Evolutionary conservation across 2,329 filamentous ascomycete genomes (phyloP), one percentile per base, ranked within the genome.

Genomic region (Trichoderma breve): DNA sequence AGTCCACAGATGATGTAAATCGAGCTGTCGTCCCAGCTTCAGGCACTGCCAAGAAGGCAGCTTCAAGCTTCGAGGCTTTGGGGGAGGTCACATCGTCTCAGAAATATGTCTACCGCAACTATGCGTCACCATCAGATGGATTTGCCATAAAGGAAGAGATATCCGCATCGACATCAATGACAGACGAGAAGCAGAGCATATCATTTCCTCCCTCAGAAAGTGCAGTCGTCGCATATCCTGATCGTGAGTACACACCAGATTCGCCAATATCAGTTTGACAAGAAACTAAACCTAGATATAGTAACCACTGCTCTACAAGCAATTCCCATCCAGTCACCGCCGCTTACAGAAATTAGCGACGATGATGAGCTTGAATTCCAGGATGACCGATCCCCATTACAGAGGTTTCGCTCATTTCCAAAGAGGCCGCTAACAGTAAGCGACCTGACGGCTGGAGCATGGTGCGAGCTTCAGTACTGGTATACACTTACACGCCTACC

Each of bases 401-500:
- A 94, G 74, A 89, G 92, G 39, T 97, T 97, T 77, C 91, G 95
- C 47, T 90, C 89, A 1, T 90, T 88, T 71, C 93, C 93, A 0
- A 91, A 87, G 77, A 95, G 93, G 78, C 90, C 93, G 0, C 86
- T 98, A 8, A 94, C 93, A 0, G 96, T 98, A 1, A 94, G 93
- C 3, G 96, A 99, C 80, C 83, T 98, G 28, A 90, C 95, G 0
- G 92, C 93, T 1, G 95, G 95, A 2, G 91, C 95, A 8, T 99
- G 96, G 96, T 99, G 96, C 80, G 95, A 99, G 81, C 81, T 98
- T 72, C 95, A 98, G 80, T 97, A 97, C 77, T 94, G 90, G 85
- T 98, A 97, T 82, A 93, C 90, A 0, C 86, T 99, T 70, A 93
- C 91, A 3, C 90, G 89, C 70, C 89, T 89, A 4, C 87, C 87